A percentile compares a stretch with the other conserved stretches of the same genome.
phyloP scores from a whole-genome alignment of 2,329 filamentous ascomycete species.

The Akanthomyces muscarius region DNA sequence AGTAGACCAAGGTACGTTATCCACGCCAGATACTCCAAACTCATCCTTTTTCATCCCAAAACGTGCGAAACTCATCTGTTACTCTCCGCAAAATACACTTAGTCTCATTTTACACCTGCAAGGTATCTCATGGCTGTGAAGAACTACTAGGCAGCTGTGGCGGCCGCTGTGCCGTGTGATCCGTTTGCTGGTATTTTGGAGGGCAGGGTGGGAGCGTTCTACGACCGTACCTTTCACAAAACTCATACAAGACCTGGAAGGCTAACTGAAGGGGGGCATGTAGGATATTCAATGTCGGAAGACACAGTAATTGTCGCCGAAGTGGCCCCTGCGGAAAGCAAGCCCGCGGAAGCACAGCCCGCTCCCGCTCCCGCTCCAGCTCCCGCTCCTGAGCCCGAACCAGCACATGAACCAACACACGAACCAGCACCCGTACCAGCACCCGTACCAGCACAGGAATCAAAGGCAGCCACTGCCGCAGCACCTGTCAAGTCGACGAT shows the following conservation, averaged over 20 bases:
- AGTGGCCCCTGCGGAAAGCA: not conserved
- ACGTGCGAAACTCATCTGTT: not conserved
- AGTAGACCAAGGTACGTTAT: conserved; percentile 5
- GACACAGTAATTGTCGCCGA: not conserved
- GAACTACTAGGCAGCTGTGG: not conserved
- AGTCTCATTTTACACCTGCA: not conserved
- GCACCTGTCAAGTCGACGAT: not conserved
- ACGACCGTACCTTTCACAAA: no score
- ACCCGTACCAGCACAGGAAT: not conserved
- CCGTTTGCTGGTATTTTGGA: not conserved
- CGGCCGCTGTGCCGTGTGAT: not conserved
- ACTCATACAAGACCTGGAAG: not conserved
- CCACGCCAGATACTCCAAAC: not conserved
- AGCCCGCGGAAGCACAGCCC: not conserved
- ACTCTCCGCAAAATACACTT: not conserved
- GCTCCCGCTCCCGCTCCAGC: not conserved
- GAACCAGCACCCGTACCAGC: not conserved
- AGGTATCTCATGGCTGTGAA: not conserved
- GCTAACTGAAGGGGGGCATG: not conserved
- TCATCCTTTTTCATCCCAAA: not conserved
- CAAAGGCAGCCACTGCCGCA: not conserved
- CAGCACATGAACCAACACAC: not conserved
- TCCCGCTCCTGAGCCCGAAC: not conserved
- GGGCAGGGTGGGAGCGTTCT: not conserved
- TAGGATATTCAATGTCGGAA: not conserved